Evolutionary conservation across 1,139 yeast genomes (phyloP).

Genomic region (Blastobotrys arbuscula): DNA sequence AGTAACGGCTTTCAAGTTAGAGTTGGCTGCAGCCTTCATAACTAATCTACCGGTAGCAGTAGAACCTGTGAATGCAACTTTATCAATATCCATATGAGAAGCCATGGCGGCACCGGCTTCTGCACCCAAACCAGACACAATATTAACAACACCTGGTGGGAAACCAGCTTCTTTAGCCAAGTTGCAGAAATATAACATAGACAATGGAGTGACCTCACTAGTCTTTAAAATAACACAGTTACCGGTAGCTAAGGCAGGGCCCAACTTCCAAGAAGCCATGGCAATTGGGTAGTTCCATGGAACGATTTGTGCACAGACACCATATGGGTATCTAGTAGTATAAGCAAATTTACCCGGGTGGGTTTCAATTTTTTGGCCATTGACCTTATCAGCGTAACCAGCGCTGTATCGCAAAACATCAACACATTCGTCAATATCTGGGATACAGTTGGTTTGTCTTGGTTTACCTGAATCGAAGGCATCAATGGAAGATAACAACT

Average conservation of each 20-base stretch:
- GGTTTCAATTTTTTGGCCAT: constrained; percentile 63
- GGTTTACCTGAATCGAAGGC: constrained; percentile 56
- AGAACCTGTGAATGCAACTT: constrained; percentile 81
- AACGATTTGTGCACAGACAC: constrained; percentile 83
- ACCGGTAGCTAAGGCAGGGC: constrained; percentile 78
- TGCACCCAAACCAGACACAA: constrained; percentile 69
- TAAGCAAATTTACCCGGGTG: constrained; percentile 56
- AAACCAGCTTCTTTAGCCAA: constrained; percentile 65
- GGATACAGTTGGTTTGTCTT: constrained; percentile 40
- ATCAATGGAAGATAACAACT: constrained; percentile 50
- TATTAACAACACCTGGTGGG: constrained; percentile 75
- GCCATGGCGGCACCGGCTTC: constrained; percentile 70
- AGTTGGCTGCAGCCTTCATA: constrained; percentile 60
- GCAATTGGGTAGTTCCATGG: constrained; percentile 89
- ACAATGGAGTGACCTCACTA: constrained; percentile 73
- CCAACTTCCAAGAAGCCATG: constrained; percentile 70
- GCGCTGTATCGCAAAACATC: constrained; percentile 54
- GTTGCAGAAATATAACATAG: constrained; percentile 60
- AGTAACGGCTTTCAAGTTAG: constrained; percentile 72
- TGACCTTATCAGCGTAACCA: constrained; percentile 79
- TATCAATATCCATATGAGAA: constrained; percentile 62
- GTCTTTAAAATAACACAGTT: constrained; percentile 70
- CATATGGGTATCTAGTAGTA: constrained; percentile 66
- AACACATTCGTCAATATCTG: constrained; percentile 57
- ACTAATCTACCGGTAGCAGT: constrained; percentile 68